These are phyloP conservation scores for Suillus americanus DNA, from an alignment of 768 basidiomycete genomes.

Conservation along the genomic window DNA sequence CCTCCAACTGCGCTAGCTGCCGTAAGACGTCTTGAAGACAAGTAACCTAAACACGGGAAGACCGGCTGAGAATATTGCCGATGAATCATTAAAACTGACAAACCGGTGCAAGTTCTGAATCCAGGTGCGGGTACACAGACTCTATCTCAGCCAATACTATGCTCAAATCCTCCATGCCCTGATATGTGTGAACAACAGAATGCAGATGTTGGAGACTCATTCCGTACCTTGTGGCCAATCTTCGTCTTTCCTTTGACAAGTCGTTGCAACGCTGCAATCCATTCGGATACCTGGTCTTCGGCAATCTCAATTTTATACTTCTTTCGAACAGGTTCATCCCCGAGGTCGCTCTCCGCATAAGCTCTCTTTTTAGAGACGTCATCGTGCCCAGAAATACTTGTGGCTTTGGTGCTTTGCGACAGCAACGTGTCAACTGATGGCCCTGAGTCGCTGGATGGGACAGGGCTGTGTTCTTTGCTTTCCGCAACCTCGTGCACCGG, in stretches of 20 bases:
- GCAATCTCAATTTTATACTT: not conserved
- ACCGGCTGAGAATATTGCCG: constrained; percentile 1
- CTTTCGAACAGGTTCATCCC: not conserved
- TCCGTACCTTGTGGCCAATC: constrained; percentile 16
- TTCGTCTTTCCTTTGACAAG: constrained; percentile 29
- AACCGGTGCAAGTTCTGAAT: constrained; percentile 14
- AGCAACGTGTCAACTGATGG: not conserved
- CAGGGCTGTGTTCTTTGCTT: not conserved
- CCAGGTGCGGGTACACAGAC: constrained; percentile 18
- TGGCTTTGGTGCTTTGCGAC: not conserved
- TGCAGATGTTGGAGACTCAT: not conserved
- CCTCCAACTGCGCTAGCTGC: constrained; percentile 26
- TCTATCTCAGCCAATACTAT: constrained; percentile 31
- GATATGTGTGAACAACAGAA: not conserved
- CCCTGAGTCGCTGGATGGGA: not conserved
- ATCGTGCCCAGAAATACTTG: not conserved
- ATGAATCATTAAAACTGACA: constrained; percentile 3
- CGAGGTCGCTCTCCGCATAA: not conserved
- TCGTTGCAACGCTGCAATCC: constrained; percentile 28
- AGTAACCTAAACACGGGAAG: constrained; percentile 12
- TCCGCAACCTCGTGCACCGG: not conserved
- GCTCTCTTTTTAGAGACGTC: not conserved
- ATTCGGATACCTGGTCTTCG: constrained; percentile 15
- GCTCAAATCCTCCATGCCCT: constrained; percentile 29
- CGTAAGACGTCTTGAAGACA: constrained; percentile 20